A percentile compares a stretch with the other conserved stretches of the same genome.
phyloP scores from a whole-genome alignment of 2,329 filamentous ascomycete genomes.

The Colletotrichum trifolii region DNA sequence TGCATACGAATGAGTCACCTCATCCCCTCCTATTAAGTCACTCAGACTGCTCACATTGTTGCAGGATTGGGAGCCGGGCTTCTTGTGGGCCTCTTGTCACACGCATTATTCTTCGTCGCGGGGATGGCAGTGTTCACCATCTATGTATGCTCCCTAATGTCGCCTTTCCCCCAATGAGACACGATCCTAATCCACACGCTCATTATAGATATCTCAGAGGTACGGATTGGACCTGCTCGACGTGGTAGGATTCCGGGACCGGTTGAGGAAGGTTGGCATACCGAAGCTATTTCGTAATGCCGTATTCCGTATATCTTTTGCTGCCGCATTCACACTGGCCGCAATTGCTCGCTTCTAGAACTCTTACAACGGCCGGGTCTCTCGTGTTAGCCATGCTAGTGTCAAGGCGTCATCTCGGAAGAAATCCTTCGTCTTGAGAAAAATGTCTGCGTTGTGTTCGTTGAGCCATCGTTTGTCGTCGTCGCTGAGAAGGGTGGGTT shows the following conservation, averaged over 20 bases:
- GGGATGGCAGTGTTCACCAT: slow-evolving; percentile 72
- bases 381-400: slow-evolving; percentile 83
- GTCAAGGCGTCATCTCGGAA: slow-evolving; percentile 80
- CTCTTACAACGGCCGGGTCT: slow-evolving; percentile 73
- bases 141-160: slow-evolving; percentile 60
- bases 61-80: slow-evolving; percentile 73
- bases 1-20: no score
- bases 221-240: slow-evolving; percentile 48
- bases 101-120: slow-evolving; percentile 74
- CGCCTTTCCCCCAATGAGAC: not conserved
- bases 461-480: slow-evolving; percentile 90
- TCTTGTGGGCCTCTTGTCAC: slow-evolving; percentile 76
- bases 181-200: slow-evolving; percentile 5
- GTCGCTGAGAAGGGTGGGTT: slow-evolving; percentile 75
- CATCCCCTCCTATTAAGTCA: no score
- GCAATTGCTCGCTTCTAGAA: slow-evolving; percentile 58
- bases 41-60: slow-evolving; percentile 2
- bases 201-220: slow-evolving; percentile 45
- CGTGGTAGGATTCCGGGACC: slow-evolving; percentile 45
- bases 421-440: slow-evolving; percentile 81
- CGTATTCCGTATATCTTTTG: slow-evolving; percentile 63
- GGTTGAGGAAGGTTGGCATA: slow-evolving; percentile 41
- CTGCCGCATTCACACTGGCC: slow-evolving; percentile 77
- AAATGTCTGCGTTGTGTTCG: slow-evolving; percentile 82
- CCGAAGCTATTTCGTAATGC: slow-evolving; percentile 26